phyloP scores from a whole-genome alignment of 1,284 basidiomycete species.

The Malassezia dermatis region DNA sequence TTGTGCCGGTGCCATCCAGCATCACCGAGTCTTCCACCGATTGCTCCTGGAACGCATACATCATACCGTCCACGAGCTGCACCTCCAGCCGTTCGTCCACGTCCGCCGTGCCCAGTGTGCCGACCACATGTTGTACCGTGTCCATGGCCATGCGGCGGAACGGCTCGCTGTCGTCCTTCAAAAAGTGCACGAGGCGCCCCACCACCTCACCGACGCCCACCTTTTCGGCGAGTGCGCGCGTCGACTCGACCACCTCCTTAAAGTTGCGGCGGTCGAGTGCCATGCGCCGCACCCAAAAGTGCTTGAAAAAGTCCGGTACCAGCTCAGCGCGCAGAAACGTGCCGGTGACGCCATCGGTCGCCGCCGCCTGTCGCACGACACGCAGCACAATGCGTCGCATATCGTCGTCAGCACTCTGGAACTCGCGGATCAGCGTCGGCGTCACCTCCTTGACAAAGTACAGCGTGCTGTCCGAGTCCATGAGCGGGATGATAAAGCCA shows the following conservation, averaged over 20 bases:
- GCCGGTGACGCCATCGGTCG: conserved; percentile 61
- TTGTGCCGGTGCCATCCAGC: conserved; percentile 94
- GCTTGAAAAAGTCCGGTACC: conserved; percentile 97
- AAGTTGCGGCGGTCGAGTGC: conserved; percentile 93
- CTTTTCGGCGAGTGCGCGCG: conserved; percentile 93
- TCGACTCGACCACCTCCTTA: conserved; percentile 93
- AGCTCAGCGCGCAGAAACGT: conserved; percentile 68
- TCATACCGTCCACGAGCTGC: conserved; percentile 90
- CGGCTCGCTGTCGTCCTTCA: conserved; percentile 72
- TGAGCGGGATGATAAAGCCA: conserved; percentile 97
- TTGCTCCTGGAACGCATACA: conserved; percentile 99
- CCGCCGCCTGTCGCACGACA: conserved; percentile 96
- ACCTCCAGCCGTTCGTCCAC: conserved; percentile 92
- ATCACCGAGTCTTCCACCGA: conserved; percentile 97
- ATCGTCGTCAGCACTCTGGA: conserved; percentile 98
- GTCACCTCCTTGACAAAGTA: conserved; percentile 48
- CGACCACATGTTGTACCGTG: conserved; percentile 92
- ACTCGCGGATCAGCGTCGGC: conserved; percentile 74
- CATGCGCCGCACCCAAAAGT: conserved; percentile 92
- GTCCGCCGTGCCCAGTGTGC: conserved; percentile 82
- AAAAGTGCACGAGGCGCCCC: conserved; percentile 82
- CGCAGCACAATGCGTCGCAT: conserved; percentile 99
- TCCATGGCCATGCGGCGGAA: conserved; percentile 99
- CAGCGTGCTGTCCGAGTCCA: conserved; percentile 72
- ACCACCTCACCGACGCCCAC: conserved; percentile 91